phyloP scores from a whole-genome alignment of 2,329 filamentous ascomycete genomes.

The Penicillium expansum region DNA sequence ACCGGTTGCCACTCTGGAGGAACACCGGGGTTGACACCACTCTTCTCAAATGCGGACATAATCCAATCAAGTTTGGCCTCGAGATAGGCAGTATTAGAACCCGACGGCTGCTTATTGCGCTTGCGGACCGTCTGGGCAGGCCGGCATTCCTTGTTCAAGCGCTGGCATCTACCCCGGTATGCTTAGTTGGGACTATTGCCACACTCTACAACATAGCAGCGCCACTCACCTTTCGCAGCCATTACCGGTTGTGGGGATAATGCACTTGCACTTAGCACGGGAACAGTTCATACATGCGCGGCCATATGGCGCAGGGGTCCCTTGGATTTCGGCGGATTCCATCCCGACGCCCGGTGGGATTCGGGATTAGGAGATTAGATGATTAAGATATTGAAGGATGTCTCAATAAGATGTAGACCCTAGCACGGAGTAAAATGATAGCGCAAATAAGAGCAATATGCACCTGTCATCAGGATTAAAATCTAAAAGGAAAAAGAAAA shows the following conservation, averaged over 20 bases:
- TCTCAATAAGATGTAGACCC: background rate
- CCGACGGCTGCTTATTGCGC: slow-evolving; percentile 29
- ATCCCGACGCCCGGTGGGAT: slow-evolving; percentile 7
- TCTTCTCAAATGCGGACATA: slow-evolving; percentile 29
- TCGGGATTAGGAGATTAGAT: slow-evolving; percentile 1
- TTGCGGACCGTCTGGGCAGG: slow-evolving; percentile 35
- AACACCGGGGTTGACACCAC: slow-evolving; percentile 12
- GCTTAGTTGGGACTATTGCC: slow-evolving; percentile 2
- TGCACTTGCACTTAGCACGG: slow-evolving; percentile 18
- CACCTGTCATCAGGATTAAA: background rate
- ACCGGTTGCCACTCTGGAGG: slow-evolving; percentile 16
- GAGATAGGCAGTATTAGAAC: slow-evolving; percentile 25
- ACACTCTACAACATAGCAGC: background rate
- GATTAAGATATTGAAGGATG: background rate
- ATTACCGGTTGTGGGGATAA: slow-evolving; percentile 31
- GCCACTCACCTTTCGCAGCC: slow-evolving; percentile 28
- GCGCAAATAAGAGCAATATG: background rate
- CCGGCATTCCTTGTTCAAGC: slow-evolving; percentile 43
- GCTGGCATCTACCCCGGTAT: slow-evolving; percentile 38
- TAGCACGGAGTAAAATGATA: background rate
- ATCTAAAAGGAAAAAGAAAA: background rate
- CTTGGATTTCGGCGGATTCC: background rate
- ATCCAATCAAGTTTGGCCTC: slow-evolving; percentile 33
- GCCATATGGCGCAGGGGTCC: slow-evolving; percentile 11
- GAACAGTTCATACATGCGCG: slow-evolving; percentile 10